Evolutionary conservation across 2,329 filamentous ascomycete genomes (phyloP).

Genomic region (Aspergillus luchuensis): DNA sequence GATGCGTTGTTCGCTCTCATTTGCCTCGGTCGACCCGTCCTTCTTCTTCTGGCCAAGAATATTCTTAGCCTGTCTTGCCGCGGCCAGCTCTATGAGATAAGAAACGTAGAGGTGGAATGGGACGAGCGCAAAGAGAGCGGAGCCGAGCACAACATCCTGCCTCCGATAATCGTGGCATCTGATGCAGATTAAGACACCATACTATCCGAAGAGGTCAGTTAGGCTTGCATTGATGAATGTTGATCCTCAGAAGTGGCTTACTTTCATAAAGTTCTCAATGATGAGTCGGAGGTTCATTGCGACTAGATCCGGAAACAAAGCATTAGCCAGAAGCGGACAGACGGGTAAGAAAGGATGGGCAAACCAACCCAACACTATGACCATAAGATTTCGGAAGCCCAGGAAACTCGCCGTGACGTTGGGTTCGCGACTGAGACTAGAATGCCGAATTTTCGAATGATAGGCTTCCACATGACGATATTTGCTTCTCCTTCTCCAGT

Average conservation of each 20-base stretch:
- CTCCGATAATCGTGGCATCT: conserved; percentile 83
- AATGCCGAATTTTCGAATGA: conserved; percentile 71
- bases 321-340: conserved; percentile 9
- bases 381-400: conserved; percentile 94
- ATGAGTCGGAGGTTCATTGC: conserved; percentile 91
- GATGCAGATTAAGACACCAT: conserved; percentile 91
- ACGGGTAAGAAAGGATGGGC: background rate
- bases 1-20: conserved; percentile 59
- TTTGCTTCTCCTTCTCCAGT: conserved; percentile 56
- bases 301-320: conserved; percentile 55
- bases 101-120: conserved; percentile 89
- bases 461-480: conserved; percentile 92
- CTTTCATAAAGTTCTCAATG: conserved; percentile 96
- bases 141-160: conserved; percentile 74
- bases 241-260: conserved; percentile 36
- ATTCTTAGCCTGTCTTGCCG: conserved; percentile 74
- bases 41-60: conserved; percentile 63
- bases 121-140: conserved; percentile 79
- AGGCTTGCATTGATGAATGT: background rate
- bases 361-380: conserved; percentile 76
- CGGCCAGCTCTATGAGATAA: conserved; percentile 83
- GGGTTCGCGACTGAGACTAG: conserved; percentile 84
- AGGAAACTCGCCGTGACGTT: conserved; percentile 76
- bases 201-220: conserved; percentile 55
- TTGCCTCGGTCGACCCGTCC: conserved; percentile 56